Evolutionary conservation across 306 rosid species (phyloP).

Genomic region (Vicia villosa): DNA sequence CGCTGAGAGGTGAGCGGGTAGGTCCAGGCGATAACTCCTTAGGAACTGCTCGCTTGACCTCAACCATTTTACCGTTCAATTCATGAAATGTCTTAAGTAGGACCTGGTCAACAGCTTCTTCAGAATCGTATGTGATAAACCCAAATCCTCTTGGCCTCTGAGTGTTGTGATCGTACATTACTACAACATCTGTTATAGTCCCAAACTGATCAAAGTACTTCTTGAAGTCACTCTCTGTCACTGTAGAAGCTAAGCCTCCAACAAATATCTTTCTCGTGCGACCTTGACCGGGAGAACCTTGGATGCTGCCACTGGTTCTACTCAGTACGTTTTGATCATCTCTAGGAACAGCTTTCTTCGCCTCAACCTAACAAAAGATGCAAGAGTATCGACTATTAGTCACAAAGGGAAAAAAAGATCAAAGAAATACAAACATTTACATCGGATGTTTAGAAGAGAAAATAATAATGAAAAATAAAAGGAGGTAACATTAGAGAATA

Average conservation of each 20-base stretch:
- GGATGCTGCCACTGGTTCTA: conserved; percentile 79
- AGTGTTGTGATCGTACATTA: conserved; percentile 99
- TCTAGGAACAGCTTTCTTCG: conserved; percentile 97
- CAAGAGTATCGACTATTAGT: conserved; percentile 28
- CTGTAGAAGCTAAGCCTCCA: conserved; percentile 97
- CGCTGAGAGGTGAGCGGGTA: conserved; percentile 78
- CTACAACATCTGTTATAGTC: conserved; percentile 96
- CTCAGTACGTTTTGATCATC: conserved; percentile 85
- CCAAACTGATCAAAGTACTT: conserved; percentile 95
- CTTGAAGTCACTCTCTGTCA: conserved; percentile 95
- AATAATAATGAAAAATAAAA: conserved; percentile 15
- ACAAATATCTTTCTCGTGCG: conserved; percentile 98
- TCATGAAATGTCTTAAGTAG: conserved; percentile 88
- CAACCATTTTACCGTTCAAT: conserved; percentile 97
- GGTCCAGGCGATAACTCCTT: conserved; percentile 96
- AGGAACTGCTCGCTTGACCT: conserved; percentile 99
- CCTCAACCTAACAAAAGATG: conserved; percentile 76
- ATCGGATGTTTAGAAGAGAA: conserved; percentile 30
- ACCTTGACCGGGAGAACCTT: conserved; percentile 87
- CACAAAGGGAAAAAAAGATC: background rate
- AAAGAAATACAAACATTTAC: background rate
- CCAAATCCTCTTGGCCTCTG: conserved; percentile 99
- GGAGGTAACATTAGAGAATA: conserved; percentile 2
- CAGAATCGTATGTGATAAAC: conserved; percentile 93
- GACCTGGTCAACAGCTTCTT: conserved; percentile 94